Evolutionary conservation across 345 rosid species (phyloP).

Genomic region (Capsella bursapastoris): DNA sequence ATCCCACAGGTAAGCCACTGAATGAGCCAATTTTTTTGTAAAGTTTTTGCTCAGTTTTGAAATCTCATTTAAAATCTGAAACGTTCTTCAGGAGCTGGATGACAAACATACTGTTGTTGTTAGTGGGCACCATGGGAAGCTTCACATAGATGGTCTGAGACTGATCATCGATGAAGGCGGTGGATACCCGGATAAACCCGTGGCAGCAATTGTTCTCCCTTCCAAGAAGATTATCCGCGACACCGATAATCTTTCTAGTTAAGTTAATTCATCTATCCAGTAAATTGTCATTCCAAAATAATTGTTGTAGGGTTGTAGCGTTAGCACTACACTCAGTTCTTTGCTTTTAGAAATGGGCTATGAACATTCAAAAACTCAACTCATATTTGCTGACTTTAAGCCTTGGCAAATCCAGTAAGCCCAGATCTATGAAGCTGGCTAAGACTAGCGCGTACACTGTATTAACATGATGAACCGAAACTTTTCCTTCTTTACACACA

Average conservation of each 20-base stretch:
- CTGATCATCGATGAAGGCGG: constrained; percentile 90
- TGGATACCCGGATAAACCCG: constrained; percentile 62
- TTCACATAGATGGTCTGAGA: constrained; percentile 76
- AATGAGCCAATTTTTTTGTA: constrained; percentile 14
- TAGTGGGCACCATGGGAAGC: constrained; percentile 87
- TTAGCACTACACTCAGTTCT: background rate
- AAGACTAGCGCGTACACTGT: background rate
- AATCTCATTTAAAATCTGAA: background rate
- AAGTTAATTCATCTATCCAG: constrained; percentile 21
- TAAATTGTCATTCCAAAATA: background rate
- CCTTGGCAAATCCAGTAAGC: background rate
- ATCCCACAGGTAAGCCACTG: constrained; percentile 64
- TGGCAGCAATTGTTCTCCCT: constrained; percentile 85
- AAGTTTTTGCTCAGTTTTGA: constrained; percentile 11
- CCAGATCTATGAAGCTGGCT: background rate
- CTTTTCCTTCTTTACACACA: background rate
- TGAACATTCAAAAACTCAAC: background rate
- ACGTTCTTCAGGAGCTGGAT: constrained; percentile 34
- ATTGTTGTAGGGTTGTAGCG: background rate
- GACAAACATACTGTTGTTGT: constrained; percentile 61
- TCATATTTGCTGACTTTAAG: background rate
- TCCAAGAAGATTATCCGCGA: constrained; percentile 68
- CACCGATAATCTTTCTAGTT: constrained; percentile 47
- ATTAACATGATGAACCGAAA: background rate
- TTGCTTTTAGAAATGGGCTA: background rate